Evolutionary conservation across 805 yeast genomes (phyloP).

Genomic region (Maudiozyma barnettii): DNA sequence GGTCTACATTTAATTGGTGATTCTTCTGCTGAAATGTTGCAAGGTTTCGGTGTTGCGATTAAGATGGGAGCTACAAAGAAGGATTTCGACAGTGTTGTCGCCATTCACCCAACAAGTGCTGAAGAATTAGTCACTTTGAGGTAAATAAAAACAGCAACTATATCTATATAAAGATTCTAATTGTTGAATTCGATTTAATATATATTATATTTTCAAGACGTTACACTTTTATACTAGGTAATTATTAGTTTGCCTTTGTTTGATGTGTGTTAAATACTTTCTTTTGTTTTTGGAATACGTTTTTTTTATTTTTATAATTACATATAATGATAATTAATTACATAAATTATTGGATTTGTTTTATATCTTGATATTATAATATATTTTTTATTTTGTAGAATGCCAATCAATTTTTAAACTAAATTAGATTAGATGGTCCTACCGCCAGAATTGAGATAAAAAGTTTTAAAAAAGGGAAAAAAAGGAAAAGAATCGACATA

Average conservation of each 20-base stretch:
- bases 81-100: conserved; percentile 92
- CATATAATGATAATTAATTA: neutral
- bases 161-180: neutral
- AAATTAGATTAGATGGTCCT: neutral
- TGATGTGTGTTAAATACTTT: too few relatives aligned
- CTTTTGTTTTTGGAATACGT: neutral
- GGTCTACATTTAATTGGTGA: conserved; percentile 95
- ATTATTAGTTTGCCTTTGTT: neutral
- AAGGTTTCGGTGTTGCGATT: conserved; percentile 96
- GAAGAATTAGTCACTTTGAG: conserved; percentile 84
- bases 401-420: neutral
- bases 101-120: conserved; percentile 97
- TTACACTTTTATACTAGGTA: neutral
- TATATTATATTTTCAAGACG: neutral
- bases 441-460: neutral
- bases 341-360: neutral
- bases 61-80: conserved; percentile 98
- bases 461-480: neutral
- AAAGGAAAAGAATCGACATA: neutral
- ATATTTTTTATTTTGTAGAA: neutral
- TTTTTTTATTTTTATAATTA: neutral
- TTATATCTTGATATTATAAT: neutral
- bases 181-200: neutral
- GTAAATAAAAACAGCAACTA: conserved; percentile 7
- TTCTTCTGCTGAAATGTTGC: conserved; percentile 80